Base-by-base conservation (phyloP, 2,329 filamentous ascomycete species). In the Cadophora malorum region DNA sequence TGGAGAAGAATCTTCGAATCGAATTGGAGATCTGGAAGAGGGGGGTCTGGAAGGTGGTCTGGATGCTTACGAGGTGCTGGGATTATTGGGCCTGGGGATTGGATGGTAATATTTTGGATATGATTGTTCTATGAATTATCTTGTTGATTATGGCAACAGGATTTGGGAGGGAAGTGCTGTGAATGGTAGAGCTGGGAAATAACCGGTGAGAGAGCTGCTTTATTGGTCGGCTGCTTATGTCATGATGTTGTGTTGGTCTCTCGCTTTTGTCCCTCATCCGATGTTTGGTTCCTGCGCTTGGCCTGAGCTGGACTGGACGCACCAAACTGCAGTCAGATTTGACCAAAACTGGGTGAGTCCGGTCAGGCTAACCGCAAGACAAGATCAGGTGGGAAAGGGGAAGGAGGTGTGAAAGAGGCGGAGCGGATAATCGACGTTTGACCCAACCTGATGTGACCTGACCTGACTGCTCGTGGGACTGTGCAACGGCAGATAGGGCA, bases 401-500 rank as follows among this genome's bases (percentile, higher is more conserved):
- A 19, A 16, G 41, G 10, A 19, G 16, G 16, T 19, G 12, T 16
- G 41, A 45, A 45, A 45, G 41, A 45, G 52, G 52, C 25, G 52
- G 52, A 58, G 53, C 31, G 31, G 31, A 38, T 38, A 58, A 58
- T 35, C 21, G 53, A 21, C 35, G 33, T 23, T 21, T 1, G 33
- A 38, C n/a, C 33, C 55, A 35, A 35, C 55, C n/a, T 38, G 55
- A 58, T 58, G 55, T 58, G 33, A 41, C 55, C 53, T n/a, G 19
- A 9, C 45, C 41, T n/a, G 45, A 49, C 19, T 49, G 19, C 19
- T 7, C 45, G n/a, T 21, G 45, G 45, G 45, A n/a, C 45, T 49
- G 45, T 49, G 45, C 45, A 49, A 49, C 45, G 45, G 45, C 45
- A 49, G 45, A 21, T 21, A n/a, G 16, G 19, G 55, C 55, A 58